phyloP scores from a whole-genome alignment of 257 asterid species.

The Knoxia roxburghii region DNA sequence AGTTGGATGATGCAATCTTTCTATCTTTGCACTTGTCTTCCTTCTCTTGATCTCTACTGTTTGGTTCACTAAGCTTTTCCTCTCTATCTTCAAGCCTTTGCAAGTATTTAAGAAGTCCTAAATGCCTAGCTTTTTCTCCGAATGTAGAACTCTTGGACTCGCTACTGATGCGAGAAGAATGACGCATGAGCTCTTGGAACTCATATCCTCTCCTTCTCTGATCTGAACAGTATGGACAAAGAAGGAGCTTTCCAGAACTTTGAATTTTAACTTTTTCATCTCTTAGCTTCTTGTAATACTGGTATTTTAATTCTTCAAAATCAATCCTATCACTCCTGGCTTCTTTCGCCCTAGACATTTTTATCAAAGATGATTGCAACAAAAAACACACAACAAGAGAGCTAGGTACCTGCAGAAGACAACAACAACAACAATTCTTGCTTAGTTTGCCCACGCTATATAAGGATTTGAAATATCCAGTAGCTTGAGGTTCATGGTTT shows the following conservation, averaged over 20 bases:
- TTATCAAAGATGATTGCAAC: conserved; percentile 19
- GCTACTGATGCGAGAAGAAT: conserved; percentile 55
- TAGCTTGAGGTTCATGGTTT: not conserved
- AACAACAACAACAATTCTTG: not conserved
- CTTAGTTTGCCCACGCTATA: not conserved
- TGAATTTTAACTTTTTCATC: conserved; percentile 39
- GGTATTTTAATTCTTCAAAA: conserved; percentile 43
- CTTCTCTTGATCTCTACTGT: conserved; percentile 27
- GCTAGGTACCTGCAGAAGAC: not conserved
- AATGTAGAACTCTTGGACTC: conserved; percentile 62
- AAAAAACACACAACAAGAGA: not conserved
- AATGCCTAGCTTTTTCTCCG: conserved; percentile 59
- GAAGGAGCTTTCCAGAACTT: conserved; percentile 40
- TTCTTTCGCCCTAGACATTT: conserved; percentile 51
- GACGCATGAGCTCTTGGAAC: conserved; percentile 47
- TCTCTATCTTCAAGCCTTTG: conserved; percentile 34
- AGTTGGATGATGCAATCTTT: conserved; percentile 9
- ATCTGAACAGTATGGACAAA: conserved; percentile 63
- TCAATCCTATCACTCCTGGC: conserved; percentile 23
- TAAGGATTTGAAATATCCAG: not conserved
- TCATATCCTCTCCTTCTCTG: conserved; percentile 41
- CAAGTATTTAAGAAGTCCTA: conserved; percentile 61
- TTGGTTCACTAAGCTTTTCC: conserved; percentile 20
- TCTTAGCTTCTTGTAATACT: conserved; percentile 48
- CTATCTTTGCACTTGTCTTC: conserved; percentile 20